These are phyloP conservation scores for Wickerhamomyces hampshirensis DNA, from an alignment of 805 yeast genomes.

Conservation along the genomic window DNA sequence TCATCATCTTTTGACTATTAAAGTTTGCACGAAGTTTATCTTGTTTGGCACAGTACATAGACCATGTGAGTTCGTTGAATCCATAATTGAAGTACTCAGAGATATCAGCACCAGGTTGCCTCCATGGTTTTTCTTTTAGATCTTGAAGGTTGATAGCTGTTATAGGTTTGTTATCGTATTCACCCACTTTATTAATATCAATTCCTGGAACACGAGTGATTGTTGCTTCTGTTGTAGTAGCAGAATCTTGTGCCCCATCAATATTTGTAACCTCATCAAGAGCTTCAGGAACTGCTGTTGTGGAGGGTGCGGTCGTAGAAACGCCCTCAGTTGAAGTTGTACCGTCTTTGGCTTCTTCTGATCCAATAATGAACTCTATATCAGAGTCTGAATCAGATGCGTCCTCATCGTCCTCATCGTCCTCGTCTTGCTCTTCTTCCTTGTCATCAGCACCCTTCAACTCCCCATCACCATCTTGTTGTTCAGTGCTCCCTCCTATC, in stretches of 20 bases:
- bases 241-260: conserved; percentile 21
- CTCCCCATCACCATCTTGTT: not conserved
- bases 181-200: conserved; percentile 71
- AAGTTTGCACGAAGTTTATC: conserved; percentile 75
- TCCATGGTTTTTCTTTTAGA: conserved; percentile 94
- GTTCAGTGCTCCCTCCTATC: conserved; percentile 1
- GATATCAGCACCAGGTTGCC: conserved; percentile 93
- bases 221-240: conserved; percentile 30
- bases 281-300: conserved; percentile 29
- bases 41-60: conserved; percentile 83
- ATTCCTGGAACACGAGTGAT: conserved; percentile 39
- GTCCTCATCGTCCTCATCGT: conserved; percentile 42
- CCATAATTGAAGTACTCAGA: conserved; percentile 96
- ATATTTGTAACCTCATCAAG: conserved; percentile 30
- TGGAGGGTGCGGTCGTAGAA: conserved; percentile 21
- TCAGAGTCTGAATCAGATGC: conserved; percentile 56
- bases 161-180: conserved; percentile 74
- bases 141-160: conserved; percentile 77
- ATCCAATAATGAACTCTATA: conserved; percentile 77
- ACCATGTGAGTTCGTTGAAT: conserved; percentile 95
- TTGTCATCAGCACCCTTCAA: conserved; percentile 21
- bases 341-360: conserved; percentile 24
- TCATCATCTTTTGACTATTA: conserved; percentile 76
- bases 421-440: conserved; percentile 37
- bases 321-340: conserved; percentile 18